Conservation (phyloP, 768 basidiomycete species). For the Baorangia bicolor region DNA sequence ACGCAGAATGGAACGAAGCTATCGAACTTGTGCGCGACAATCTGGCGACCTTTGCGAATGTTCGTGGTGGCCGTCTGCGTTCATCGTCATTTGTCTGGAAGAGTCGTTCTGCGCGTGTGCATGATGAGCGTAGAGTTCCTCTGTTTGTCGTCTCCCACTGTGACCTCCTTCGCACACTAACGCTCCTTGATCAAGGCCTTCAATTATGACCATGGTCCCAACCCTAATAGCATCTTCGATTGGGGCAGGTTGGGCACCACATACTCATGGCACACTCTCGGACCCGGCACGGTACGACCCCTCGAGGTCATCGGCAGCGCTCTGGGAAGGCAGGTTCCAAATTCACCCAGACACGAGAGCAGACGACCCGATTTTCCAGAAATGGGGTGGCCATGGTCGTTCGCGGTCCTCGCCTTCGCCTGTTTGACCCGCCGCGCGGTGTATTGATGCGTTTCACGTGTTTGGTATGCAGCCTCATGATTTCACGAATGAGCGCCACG, state of each 20-base stretch:
- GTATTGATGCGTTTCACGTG: background rate
- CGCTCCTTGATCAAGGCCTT: conserved; percentile 50
- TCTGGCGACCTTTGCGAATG: conserved; percentile 72
- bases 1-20: conserved; percentile 73
- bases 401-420: conserved; percentile 13
- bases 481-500: conserved; percentile 3
- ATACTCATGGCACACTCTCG: conserved; percentile 55
- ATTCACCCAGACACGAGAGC: conserved; percentile 81
- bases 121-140: conserved; percentile 44
- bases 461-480: conserved; percentile 2
- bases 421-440: conserved; percentile 12
- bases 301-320: conserved; percentile 74
- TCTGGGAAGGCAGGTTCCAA: conserved; percentile 84
- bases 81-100: conserved; percentile 84
- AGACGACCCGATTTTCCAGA: conserved; percentile 52
- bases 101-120: conserved; percentile 63
- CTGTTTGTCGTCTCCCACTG: conserved; percentile 43
- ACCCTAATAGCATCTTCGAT: conserved; percentile 71
- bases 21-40: conserved; percentile 85
- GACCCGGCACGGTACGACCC: conserved; percentile 79
- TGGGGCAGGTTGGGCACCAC: conserved; percentile 63
- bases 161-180: conserved; percentile 11
- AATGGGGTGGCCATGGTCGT: conserved; percentile 30
- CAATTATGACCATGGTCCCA: conserved; percentile 74
- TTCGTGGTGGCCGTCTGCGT: conserved; percentile 87